Conservation (phyloP, 345 rosid species). For the Tarenaya hassleriana region DNA sequence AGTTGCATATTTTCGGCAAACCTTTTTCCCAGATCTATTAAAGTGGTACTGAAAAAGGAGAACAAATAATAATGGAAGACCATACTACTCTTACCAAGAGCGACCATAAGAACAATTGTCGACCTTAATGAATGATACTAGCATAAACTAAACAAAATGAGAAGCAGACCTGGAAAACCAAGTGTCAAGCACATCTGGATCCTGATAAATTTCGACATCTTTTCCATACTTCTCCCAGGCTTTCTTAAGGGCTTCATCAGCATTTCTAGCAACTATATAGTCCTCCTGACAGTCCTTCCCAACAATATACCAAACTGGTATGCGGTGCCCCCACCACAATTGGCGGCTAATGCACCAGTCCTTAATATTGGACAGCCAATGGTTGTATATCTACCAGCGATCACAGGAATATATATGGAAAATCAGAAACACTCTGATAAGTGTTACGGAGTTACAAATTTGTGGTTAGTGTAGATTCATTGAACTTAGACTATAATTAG, state of each 20-base stretch:
- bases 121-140: background rate
- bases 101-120: constrained; percentile 2
- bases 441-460: too few relatives aligned
- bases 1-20: background rate
- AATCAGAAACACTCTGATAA: constrained; percentile 11
- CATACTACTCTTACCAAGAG: background rate
- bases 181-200: constrained; percentile 97
- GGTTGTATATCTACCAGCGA: constrained; percentile 66
- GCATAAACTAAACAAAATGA: constrained; percentile 11
- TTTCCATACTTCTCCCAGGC: constrained; percentile 74
- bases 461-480: too few relatives aligned
- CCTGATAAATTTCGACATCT: constrained; percentile 83
- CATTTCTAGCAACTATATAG: constrained; percentile 69
- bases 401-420: constrained; percentile 4
- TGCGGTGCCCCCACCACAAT: constrained; percentile 99
- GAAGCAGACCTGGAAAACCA: constrained; percentile 92
- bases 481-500: too few relatives aligned
- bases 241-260: constrained; percentile 73
- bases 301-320: constrained; percentile 94
- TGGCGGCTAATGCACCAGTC: constrained; percentile 99
- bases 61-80: too few relatives aligned
- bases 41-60: too few relatives aligned
- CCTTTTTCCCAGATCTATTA: too few relatives aligned
- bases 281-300: constrained; percentile 85
- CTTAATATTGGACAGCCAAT: constrained; percentile 94